Evolutionary conservation across 805 yeast genomes (phyloP).

Genomic region (Clavispora fructus): DNA sequence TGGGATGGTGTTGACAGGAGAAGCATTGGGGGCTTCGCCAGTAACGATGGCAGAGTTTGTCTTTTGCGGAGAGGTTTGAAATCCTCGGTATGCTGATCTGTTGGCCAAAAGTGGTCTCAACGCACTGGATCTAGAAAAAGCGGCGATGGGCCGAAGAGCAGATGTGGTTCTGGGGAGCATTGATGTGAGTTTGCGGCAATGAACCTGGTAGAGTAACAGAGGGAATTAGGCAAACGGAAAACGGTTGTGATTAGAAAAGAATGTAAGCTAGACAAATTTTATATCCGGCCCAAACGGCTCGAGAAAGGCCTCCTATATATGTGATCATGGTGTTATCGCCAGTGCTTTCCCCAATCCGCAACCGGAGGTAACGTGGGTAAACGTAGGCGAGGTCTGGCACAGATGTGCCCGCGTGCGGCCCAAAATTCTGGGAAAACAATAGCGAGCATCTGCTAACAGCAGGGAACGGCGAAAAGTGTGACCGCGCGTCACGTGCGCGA

Average conservation of each 20-base stretch:
- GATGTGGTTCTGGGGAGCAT: background rate
- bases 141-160: background rate
- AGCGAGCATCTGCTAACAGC: background rate
- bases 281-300: background rate
- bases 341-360: background rate
- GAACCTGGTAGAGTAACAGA: background rate
- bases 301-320: background rate
- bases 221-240: background rate
- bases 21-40: slow-evolving; percentile 8
- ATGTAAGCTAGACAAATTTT: background rate
- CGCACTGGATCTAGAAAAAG: background rate
- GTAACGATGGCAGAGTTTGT: slow-evolving; percentile 6
- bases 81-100: background rate
- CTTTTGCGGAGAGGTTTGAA: slow-evolving; percentile 11
- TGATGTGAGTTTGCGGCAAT: background rate
- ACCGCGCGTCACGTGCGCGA: background rate
- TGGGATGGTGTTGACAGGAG: slow-evolving; percentile 5
- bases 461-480: background rate
- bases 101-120: background rate
- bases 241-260: background rate
- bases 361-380: background rate
- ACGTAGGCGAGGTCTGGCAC: background rate
- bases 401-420: background rate
- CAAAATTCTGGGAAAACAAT: background rate
- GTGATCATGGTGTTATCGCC: background rate